Percentiles rank a stretch among this genome's conserved stretches.
Evolutionary conservation across 192 early-diverging fungal species (phyloP).

Genomic region (Backusella australiensis): DNA sequence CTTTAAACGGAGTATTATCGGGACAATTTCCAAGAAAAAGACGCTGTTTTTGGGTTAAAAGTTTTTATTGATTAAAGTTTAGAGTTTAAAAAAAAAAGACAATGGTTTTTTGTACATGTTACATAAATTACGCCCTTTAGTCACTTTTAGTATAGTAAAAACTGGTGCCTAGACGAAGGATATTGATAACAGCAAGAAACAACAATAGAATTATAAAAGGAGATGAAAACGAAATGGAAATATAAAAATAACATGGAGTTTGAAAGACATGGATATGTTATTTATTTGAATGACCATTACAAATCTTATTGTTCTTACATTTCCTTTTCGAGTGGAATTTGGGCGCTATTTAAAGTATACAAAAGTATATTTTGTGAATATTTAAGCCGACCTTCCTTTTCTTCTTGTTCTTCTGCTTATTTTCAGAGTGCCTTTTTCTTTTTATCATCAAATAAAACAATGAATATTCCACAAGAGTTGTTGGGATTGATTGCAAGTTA

Average conservation of each 20-base stretch:
- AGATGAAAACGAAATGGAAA: background rate
- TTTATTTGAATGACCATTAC: background rate
- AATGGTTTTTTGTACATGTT: background rate
- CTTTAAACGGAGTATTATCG: background rate
- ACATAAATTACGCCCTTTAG: background rate
- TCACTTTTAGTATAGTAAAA: background rate
- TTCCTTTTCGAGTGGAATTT: background rate
- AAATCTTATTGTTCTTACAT: background rate
- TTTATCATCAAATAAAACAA: background rate
- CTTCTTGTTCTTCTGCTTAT: background rate
- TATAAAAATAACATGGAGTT: background rate
- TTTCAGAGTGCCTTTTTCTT: background rate
- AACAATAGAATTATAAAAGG: background rate
- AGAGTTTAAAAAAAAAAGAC: background rate
- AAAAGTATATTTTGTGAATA: background rate
- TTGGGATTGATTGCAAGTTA: background rate
- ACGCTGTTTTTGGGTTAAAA: background rate
- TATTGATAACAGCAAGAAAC: background rate
- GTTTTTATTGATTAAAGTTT: background rate
- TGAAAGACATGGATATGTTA: background rate
- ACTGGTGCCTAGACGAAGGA: background rate
- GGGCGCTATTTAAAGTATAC: background rate
- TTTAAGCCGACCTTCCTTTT: background rate
- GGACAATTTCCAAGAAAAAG: background rate
- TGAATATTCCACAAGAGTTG: background rate